Evolutionary conservation across 129 eudicot species (phyloP).

Genomic region (Gnaphalium uliginosum): DNA sequence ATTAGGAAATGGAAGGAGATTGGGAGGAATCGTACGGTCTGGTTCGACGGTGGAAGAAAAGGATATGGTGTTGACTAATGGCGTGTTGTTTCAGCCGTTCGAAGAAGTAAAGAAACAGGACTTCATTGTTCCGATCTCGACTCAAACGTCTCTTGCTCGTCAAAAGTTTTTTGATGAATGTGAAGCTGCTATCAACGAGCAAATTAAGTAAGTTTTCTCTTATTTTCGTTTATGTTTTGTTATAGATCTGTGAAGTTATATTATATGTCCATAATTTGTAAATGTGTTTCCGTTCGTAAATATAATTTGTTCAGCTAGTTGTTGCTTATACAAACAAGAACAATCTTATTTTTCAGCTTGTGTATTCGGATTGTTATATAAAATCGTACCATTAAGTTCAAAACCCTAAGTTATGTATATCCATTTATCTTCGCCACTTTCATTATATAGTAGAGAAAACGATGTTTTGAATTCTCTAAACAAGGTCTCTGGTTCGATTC

Average conservation of each 20-base stretch:
- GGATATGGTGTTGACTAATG: constrained; percentile 39
- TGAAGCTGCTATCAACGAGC: constrained; percentile 91
- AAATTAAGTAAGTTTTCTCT: constrained; percentile 63
- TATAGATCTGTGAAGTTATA: neutral
- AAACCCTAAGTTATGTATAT: neutral
- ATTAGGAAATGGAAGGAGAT: constrained; percentile 26
- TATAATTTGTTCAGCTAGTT: neutral
- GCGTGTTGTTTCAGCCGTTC: constrained; percentile 75
- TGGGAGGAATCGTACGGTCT: constrained; percentile 30
- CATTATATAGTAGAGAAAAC: neutral
- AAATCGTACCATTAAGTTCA: neutral
- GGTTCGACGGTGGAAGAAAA: constrained; percentile 34
- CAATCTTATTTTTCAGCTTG: neutral
- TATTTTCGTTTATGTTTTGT: neutral
- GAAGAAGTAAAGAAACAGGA: constrained; percentile 83
- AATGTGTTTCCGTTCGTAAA: neutral
- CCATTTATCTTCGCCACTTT: neutral
- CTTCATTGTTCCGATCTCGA: constrained; percentile 56
- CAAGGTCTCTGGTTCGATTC: neutral
- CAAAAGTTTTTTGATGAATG: constrained; percentile 62
- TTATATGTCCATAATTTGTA: neutral
- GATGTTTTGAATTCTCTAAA: neutral
- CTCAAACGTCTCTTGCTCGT: constrained; percentile 66
- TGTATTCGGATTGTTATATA: neutral
- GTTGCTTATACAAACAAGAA: neutral